These are phyloP conservation scores for Suhomyces coccinellae DNA, from an alignment of 1,139 yeast genomes.

Conservation along the genomic window DNA sequence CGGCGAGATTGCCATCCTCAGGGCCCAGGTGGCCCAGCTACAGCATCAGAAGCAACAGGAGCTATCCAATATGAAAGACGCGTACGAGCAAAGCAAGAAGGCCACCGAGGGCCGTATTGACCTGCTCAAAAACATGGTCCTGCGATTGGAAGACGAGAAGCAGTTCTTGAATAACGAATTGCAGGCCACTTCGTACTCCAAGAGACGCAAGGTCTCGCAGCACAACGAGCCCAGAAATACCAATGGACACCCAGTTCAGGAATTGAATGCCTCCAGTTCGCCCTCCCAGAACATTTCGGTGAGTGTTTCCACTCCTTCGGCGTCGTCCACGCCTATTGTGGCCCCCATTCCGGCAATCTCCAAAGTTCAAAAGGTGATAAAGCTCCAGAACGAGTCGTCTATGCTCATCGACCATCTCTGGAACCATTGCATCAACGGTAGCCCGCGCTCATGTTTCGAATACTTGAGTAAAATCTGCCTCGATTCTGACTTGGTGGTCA, in stretches of 20 bases:
- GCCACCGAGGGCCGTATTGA: conserved; percentile 44
- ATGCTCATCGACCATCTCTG: conserved; percentile 39
- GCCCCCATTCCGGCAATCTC: background rate
- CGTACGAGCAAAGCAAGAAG: conserved; percentile 29
- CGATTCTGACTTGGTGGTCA: conserved; percentile 30
- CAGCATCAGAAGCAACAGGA: conserved; percentile 48
- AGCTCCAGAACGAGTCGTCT: conserved; percentile 36
- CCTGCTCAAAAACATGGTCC: conserved; percentile 46
- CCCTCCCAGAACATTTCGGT: conserved; percentile 5
- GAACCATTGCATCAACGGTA: conserved; percentile 50
- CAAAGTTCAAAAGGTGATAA: conserved; percentile 18
- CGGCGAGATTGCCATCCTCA: conserved; percentile 76
- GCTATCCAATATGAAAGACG: conserved; percentile 39
- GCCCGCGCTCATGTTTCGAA: conserved; percentile 47
- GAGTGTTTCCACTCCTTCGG: conserved; percentile 3
- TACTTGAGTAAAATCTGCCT: conserved; percentile 51
- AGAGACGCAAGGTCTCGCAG: conserved; percentile 11
- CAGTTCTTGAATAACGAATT: conserved; percentile 56
- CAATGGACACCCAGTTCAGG: background rate
- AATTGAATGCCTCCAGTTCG: background rate
- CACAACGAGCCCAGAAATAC: background rate
- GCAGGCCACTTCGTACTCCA: conserved; percentile 22
- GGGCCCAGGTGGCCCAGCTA: conserved; percentile 58
- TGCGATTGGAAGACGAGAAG: conserved; percentile 67
- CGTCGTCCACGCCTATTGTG: background rate